Evolutionary conservation across 345 rosid genomes (phyloP).

Genomic region (Rhodomyrtus tomentosa): DNA sequence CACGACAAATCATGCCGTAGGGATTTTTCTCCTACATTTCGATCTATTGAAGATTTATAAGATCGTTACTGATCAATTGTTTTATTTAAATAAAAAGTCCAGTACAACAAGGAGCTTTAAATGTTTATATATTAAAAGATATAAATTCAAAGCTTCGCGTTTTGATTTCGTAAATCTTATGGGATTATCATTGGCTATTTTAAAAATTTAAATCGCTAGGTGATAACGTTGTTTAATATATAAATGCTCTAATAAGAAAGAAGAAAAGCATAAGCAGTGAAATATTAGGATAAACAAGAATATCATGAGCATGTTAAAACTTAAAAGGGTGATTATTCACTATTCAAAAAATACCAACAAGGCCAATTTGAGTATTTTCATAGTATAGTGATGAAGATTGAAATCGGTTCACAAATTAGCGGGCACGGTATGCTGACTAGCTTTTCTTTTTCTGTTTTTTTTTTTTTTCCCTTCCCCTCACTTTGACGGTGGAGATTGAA

Average conservation of each 20-base stretch:
- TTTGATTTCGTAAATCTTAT: neutral
- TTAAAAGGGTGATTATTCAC: neutral
- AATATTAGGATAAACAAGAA: neutral
- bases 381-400: neutral
- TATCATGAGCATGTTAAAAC: neutral
- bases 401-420: neutral
- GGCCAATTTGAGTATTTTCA: neutral
- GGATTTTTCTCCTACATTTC: neutral
- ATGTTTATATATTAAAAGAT: neutral
- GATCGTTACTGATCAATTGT: too few relatives aligned
- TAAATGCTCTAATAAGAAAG: neutral
- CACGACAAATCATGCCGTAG: neutral
- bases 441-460: neutral
- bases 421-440: neutral
- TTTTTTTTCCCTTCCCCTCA: too few relatives aligned
- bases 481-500: neutral
- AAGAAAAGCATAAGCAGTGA: neutral
- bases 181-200: neutral
- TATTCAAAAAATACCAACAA: neutral
- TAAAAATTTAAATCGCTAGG: neutral
- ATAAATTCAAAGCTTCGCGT: fast-evolving
- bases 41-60: neutral
- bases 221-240: too few relatives aligned
- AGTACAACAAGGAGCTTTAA: neutral
- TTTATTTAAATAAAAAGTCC: neutral